phyloP scores from a whole-genome alignment of 2,329 filamentous ascomycete species.

The Pezizomycotina sp. region DNA sequence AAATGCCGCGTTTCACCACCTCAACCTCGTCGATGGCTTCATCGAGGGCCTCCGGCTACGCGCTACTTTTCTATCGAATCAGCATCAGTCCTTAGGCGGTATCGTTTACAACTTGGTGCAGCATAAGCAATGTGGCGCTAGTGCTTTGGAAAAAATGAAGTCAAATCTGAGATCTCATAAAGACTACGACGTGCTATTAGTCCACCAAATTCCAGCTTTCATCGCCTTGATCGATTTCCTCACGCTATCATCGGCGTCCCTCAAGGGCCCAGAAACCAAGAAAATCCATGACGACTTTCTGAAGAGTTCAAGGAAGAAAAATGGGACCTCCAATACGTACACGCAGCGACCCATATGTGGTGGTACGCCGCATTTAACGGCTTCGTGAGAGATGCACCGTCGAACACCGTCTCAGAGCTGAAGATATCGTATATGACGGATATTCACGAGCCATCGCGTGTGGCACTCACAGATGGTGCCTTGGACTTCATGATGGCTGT shows the following conservation, averaged over 20 bases:
- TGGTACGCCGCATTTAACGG: slow-evolving; percentile 92
- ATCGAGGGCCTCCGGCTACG: slow-evolving; percentile 65
- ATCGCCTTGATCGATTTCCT: slow-evolving; percentile 62
- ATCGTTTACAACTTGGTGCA: slow-evolving; percentile 66
- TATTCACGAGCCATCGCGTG: slow-evolving; percentile 23
- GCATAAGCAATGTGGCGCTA: slow-evolving; percentile 48
- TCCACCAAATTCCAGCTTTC: slow-evolving; percentile 70
- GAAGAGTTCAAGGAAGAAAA: slow-evolving; percentile 45
- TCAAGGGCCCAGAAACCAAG: slow-evolving; percentile 50
- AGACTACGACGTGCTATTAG: slow-evolving; percentile 55
- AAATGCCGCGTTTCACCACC: slow-evolving; percentile 57
- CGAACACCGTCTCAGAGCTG: slow-evolving; percentile 43
- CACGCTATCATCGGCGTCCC: slow-evolving; percentile 57
- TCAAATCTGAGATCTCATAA: slow-evolving; percentile 51
- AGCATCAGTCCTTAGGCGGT: slow-evolving; percentile 77
- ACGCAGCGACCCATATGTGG: slow-evolving; percentile 62
- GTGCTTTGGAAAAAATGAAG: slow-evolving; percentile 61
- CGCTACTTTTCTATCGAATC: slow-evolving; percentile 60
- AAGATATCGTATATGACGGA: slow-evolving; percentile 30
- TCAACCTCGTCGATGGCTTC: slow-evolving; percentile 34
- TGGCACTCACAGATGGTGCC: slow-evolving; percentile 66
- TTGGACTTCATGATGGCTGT: slow-evolving; percentile 83
- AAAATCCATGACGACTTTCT: slow-evolving; percentile 53
- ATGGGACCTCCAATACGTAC: slow-evolving; percentile 59
- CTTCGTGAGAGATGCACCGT: slow-evolving; percentile 59